phyloP scores from a whole-genome alignment of 78 protist species.

The Emiliania huxleyi region DNA sequence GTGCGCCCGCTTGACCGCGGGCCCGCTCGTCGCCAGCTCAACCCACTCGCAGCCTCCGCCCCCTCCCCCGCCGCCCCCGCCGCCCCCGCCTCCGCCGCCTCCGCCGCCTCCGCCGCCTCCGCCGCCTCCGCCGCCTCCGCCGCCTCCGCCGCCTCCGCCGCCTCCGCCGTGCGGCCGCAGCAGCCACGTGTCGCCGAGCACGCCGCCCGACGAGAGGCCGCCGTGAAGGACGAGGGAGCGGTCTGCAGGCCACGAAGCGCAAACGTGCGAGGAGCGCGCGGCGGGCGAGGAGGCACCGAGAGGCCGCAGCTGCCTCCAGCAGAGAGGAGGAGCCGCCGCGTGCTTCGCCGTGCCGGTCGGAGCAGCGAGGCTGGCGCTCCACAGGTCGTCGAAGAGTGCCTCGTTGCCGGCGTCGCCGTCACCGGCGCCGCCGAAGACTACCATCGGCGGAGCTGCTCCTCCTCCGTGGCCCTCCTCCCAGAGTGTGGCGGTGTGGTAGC shows the following conservation, averaged over 20 bases:
- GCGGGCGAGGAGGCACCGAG: not conserved
- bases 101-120: no score
- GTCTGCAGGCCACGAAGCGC: not conserved
- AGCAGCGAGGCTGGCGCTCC: not conserved
- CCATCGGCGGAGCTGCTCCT: not conserved
- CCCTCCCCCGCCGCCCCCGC: not conserved
- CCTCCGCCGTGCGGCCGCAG: no score
- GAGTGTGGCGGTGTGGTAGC: not conserved
- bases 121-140: no score
- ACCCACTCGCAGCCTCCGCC: not conserved
- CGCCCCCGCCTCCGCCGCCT: no score
- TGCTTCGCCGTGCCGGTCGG: not conserved
- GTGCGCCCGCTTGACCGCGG: not conserved
- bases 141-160: no score
- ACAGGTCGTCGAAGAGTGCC: not conserved
- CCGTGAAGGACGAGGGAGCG: not conserved
- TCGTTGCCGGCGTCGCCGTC: not conserved
- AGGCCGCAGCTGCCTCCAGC: not conserved
- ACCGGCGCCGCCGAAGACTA: not conserved
- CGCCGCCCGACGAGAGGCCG: not conserved
- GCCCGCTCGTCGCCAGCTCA: not conserved
- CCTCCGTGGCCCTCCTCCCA: not conserved
- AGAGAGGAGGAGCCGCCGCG: not conserved
- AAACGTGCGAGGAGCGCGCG: not conserved
- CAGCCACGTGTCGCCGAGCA: not conserved